These are phyloP conservation scores for Boletellus dicymbophilus DNA, from an alignment of 1,284 basidiomycete species.

Conservation along the genomic window DNA sequence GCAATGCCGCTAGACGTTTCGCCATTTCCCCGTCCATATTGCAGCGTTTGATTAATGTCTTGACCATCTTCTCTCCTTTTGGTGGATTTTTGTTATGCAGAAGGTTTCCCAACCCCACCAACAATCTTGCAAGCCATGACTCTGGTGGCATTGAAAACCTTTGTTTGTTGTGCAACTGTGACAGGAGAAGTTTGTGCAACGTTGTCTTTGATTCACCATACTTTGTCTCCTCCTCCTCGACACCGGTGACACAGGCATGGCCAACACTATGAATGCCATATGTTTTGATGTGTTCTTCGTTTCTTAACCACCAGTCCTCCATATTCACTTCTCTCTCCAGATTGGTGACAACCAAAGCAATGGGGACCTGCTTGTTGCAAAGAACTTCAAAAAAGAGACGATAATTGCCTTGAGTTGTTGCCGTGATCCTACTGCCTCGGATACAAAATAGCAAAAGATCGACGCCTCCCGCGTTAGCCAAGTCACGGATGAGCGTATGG, in stretches of 20 bases:
- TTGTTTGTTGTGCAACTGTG: constrained; percentile 10
- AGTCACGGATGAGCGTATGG: constrained; percentile 32
- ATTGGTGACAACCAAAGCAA: constrained; percentile 40
- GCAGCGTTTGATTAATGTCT: constrained; percentile 27
- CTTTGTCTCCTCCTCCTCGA: constrained; percentile 31
- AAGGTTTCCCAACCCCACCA: constrained; percentile 22
- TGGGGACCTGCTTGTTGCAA: constrained; percentile 37
- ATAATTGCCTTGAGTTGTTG: constrained; percentile 37
- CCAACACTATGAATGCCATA: constrained; percentile 34
- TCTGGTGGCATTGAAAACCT: constrained; percentile 28
- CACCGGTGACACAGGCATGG: constrained; percentile 42
- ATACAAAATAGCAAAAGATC: constrained; percentile 42
- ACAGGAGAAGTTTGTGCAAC: constrained; percentile 20
- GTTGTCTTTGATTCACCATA: constrained; percentile 21
- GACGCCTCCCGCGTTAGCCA: constrained; percentile 32
- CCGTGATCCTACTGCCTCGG: constrained; percentile 38
- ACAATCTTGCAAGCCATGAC: constrained; percentile 24
- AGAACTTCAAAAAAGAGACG: constrained; percentile 36
- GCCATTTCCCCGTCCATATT: constrained; percentile 32
- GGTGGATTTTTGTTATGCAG: constrained; percentile 23
- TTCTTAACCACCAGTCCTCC: constrained; percentile 42
- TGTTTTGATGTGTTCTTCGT: constrained; percentile 30
- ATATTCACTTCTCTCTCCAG: constrained; percentile 37
- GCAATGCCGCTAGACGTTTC: constrained; percentile 14
- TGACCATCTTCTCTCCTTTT: constrained; percentile 26